Evolutionary conservation across 345 rosid species (phyloP).

Genomic region (Turritis glabra): DNA sequence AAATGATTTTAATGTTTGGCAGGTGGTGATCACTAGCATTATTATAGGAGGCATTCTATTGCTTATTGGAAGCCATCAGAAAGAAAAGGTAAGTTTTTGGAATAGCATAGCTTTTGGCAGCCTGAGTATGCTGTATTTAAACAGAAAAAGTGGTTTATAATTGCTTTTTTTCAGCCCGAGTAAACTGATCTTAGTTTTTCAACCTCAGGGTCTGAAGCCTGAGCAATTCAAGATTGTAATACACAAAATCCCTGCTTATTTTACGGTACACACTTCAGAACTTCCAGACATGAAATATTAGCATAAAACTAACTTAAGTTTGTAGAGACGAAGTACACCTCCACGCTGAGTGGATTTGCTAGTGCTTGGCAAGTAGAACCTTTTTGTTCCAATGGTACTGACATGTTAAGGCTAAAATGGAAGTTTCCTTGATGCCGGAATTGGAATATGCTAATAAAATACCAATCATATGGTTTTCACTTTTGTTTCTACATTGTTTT

Average conservation of each 20-base stretch:
- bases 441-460: neutral
- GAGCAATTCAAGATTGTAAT: constrained; percentile 89
- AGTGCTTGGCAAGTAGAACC: neutral
- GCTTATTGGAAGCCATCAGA: constrained; percentile 91
- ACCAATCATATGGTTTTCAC: neutral
- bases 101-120: neutral
- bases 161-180: neutral
- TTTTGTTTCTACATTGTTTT: neutral
- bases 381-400: neutral
- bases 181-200: constrained; percentile 11
- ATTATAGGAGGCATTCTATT: constrained; percentile 70
- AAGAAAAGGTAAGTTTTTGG: constrained; percentile 62
- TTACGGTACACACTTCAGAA: constrained; percentile 61
- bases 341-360: neutral
- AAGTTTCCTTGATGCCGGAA: neutral
- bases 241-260: constrained; percentile 90
- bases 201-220: constrained; percentile 65
- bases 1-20: constrained; percentile 33
- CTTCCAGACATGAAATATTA: neutral
- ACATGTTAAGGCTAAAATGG: neutral
- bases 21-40: constrained; percentile 98
- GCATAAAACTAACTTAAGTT: constrained; percentile 11
- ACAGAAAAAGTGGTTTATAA: neutral
- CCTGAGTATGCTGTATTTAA: constrained; percentile 1
- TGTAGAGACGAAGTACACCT: neutral